Evolutionary conservation across 345 rosid species (phyloP).

Genomic region (Populus tremula): DNA sequence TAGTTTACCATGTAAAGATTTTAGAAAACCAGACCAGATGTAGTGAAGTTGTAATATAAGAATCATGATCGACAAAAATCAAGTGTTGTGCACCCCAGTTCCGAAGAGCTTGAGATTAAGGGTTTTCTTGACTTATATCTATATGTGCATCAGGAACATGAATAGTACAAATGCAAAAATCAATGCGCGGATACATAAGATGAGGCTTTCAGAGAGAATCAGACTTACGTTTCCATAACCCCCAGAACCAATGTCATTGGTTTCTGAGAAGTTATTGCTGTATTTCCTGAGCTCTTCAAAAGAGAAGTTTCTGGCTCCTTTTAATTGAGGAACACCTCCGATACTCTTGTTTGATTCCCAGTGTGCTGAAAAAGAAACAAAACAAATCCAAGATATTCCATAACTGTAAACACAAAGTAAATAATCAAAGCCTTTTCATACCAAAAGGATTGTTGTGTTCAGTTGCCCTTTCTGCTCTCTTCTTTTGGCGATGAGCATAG

Average conservation of each 20-base stretch:
- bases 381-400: background rate
- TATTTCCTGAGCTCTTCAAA: constrained; percentile 59
- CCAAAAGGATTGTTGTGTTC: constrained; percentile 69
- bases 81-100: background rate
- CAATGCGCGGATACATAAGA: background rate
- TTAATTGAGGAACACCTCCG: constrained; percentile 60
- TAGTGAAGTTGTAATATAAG: background rate
- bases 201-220: background rate
- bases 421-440: constrained; percentile 17
- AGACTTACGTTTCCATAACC: constrained; percentile 80
- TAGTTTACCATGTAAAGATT: background rate
- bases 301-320: constrained; percentile 73
- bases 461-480: constrained; percentile 64
- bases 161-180: background rate
- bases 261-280: constrained; percentile 63
- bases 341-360: constrained; percentile 63
- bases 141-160: background rate
- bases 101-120: background rate
- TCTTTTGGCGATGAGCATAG: constrained; percentile 69
- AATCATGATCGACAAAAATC: background rate
- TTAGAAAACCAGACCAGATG: background rate
- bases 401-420: background rate
- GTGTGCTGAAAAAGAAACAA: constrained; percentile 36
- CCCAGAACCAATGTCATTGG: constrained; percentile 73
- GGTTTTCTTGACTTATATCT: background rate